Base-by-base conservation (phyloP, 768 basidiomycete genomes). In the Naematelia encephala region DNA sequence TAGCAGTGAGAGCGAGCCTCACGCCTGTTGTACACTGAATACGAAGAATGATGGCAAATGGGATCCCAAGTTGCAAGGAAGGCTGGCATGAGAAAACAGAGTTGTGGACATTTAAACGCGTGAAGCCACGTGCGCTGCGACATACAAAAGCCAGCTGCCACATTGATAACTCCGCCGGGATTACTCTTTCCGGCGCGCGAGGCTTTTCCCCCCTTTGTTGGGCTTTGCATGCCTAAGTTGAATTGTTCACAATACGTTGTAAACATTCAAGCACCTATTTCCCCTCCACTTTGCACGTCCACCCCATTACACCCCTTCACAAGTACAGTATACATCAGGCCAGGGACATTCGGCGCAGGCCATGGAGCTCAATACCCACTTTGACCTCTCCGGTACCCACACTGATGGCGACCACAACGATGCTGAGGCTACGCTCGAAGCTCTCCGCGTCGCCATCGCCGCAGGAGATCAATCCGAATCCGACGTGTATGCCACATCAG, bases 381-480 rank as follows among this genome's bases (percentile, higher is more conserved):
- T 27, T 49, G 11, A 22, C 22, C 5, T 49, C 48, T 23, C 48
- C 25, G 11, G 22, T 23, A 12, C 48, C 48, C 34, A 39, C 13
- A 26, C 25, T 30, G 16, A 50, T 30, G 50, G 49, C 19, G 60
- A 56, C 25, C 25, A 22, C 12, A 34, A 22, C 25, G 61, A 57
- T 29, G 59, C 62, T 21, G 67, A 66, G 51, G 64, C 64, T 0
- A 67, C 67, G 0, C 57, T 72, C 4, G 70, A 62, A 23, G 68
- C 70, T 1, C 49, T 72, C 0, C 47, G 70, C 49, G 65, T 59
- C 2, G 70, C 66, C 25, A 68, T 72, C 60, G 42, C 43, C 22
- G 25, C 51, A 4, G 46, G 34, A 16, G 34, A 39, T 16, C 34
- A 39, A 16, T 39, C 34, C 34, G 34, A 39, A 16, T 8, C 34